Conservation (phyloP, 176 grass and related monocot genomes). For the Zoysia japonica region DNA sequence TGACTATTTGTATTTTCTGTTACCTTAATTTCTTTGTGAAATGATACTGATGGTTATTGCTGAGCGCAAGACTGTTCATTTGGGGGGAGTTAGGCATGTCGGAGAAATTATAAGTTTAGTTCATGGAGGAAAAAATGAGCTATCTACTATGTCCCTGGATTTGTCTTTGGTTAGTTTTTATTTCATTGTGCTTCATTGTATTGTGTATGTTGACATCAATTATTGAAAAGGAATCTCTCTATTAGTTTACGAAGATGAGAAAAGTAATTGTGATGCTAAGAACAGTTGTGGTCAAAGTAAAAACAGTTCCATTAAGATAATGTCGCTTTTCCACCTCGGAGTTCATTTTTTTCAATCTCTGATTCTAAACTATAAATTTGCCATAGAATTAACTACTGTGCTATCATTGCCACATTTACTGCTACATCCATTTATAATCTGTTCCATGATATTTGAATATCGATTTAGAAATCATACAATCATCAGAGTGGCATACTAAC, state of each 20-base stretch:
- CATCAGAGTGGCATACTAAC: neutral
- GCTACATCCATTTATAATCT: constrained; percentile 8
- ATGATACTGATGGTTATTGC: neutral
- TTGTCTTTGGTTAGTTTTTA: constrained; percentile 6
- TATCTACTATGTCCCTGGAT: neutral
- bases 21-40: neutral
- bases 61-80: constrained; percentile 1
- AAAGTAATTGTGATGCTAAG: neutral
- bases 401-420: neutral
- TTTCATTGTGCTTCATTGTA: neutral
- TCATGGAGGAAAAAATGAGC: neutral
- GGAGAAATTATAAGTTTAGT: neutral
- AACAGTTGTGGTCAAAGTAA: neutral
- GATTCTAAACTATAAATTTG: neutral
- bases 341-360: constrained; percentile 17
- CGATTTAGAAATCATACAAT: neutral
- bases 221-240: neutral
- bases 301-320: neutral
- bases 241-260: neutral
- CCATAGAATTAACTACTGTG: neutral
- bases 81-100: neutral
- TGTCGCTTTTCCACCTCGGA: neutral
- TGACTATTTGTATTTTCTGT: neutral
- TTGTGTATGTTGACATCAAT: neutral
- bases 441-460: neutral